Base-by-base conservation (phyloP, 805 yeast species). In the Teunomyces kruisii region DNA sequence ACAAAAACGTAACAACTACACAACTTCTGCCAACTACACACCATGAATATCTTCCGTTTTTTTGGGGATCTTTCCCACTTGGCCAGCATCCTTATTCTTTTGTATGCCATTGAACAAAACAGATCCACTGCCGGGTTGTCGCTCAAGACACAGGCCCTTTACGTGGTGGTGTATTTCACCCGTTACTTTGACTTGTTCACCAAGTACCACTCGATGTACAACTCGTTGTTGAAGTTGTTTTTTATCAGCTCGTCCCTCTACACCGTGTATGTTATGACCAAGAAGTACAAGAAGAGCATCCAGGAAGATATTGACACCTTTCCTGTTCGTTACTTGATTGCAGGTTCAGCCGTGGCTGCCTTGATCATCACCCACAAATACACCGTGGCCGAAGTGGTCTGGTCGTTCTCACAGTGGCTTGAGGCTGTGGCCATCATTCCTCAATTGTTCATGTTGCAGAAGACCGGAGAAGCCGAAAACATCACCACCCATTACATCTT, bases 351-450 rank as follows among this genome's bases (percentile, higher is more conserved):
- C 6, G 61, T 87, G 2, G 47, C 72, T 22, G 56, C 81, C 47
- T 65, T 89, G 36, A 56, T 89, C 5, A 83, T 88, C 69, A 83
- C 88, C 42, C 76, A 80, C 61, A 76, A 79, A 42, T 90, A 82
- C 65, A 67, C 83, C 0, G 32, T 81, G 9, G 49, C 75, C 9
- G 96, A 88, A 57, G 58, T 88, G 8, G 51, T 83, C 28, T 94
- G 99, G 99, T 76, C 94, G 16, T 94, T 90, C 58, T 83, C 92
- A 12, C 68, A 90, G 42, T 94, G 98, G 97, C 76, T 94, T 43
- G 99, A 94, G 66, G 77, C 92, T 36, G 86, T 88, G 28, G 96
- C 96, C 9, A 90, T 94, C 45, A 67, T 94, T 48, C 99, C 99
- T 4, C 99, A 94, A 68, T 72, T 94, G 61, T 90, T 85, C 64